Conservation (phyloP, 192 early-diverging fungal genomes). For the Dissophora ornata region DNA sequence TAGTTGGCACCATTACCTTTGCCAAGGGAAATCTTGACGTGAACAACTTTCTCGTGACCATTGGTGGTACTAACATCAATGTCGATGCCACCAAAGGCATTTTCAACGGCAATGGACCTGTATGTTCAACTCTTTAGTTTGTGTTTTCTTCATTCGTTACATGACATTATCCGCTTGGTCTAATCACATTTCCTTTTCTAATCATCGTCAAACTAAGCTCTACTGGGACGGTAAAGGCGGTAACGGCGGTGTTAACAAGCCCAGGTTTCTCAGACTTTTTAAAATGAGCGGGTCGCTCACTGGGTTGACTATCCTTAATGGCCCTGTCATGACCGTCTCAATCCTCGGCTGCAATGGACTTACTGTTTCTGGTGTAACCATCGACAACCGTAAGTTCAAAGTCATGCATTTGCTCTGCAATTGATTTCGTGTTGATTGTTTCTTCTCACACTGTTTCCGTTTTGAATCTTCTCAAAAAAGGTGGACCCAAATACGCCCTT, state of each 20-base stretch:
- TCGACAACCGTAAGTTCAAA: constrained; percentile 54
- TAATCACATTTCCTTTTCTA: too few species aligned
- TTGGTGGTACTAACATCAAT: too few species aligned
- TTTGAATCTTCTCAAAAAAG: too few species aligned
- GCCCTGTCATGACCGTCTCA: constrained; percentile 56
- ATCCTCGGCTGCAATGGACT: constrained; percentile 45
- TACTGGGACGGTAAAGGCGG: constrained; percentile 61
- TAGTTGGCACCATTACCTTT: constrained; percentile 52
- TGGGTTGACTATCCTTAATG: too few species aligned
- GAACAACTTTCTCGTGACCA: constrained; percentile 44
- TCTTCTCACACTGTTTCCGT: constrained; percentile 5
- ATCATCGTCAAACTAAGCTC: constrained; percentile 2
- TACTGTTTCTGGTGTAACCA: constrained; percentile 38
- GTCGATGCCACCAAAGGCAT: constrained; percentile 9
- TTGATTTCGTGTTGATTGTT: neutral
- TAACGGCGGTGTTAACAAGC: constrained; percentile 58
- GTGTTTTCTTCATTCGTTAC: too few species aligned
- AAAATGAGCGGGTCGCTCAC: constrained; percentile 43
- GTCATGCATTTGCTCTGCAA: too few species aligned
- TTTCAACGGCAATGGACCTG: too few species aligned
- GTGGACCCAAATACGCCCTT: constrained; percentile 33
- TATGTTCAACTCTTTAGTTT: too few species aligned
- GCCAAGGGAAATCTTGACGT: constrained; percentile 50
- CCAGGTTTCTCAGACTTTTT: constrained; percentile 47
- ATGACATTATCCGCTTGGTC: neutral